Conservation (phyloP, 2,329 filamentous ascomycete species). For the Trichoderma pleuroti region DNA sequence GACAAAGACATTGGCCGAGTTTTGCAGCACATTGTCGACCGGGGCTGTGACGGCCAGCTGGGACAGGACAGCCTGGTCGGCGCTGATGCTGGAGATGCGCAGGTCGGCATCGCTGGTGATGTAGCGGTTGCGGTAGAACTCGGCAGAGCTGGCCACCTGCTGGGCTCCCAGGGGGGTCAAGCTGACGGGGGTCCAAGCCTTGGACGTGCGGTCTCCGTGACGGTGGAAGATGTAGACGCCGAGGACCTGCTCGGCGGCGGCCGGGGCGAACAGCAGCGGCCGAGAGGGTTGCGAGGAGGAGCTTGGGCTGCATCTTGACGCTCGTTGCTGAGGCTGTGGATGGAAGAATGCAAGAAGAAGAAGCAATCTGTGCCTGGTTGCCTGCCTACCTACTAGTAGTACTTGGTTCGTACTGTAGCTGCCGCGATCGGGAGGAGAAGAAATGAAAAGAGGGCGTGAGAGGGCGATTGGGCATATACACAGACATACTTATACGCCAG, state of each 20-base stretch:
- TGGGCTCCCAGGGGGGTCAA: slow-evolving; percentile 77
- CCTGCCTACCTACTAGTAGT: neutral
- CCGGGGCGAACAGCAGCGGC: slow-evolving; percentile 37
- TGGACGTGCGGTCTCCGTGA: slow-evolving; percentile 84
- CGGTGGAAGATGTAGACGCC: slow-evolving; percentile 85
- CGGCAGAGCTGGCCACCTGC: slow-evolving; percentile 68
- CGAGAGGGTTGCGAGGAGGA: slow-evolving; percentile 32
- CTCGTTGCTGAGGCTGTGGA: neutral
- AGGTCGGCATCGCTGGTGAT: slow-evolving; percentile 54
- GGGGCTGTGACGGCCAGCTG: slow-evolving; percentile 74
- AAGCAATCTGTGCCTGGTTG: neutral
- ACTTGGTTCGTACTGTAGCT: neutral
- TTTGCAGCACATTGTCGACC: slow-evolving; percentile 72
- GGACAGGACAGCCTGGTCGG: slow-evolving; percentile 61
- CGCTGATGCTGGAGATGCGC: slow-evolving; percentile 62
- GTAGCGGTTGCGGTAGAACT: slow-evolving; percentile 75
- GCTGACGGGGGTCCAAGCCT: slow-evolving; percentile 65
- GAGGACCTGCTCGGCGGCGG: slow-evolving; percentile 63
- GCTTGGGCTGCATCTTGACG: slow-evolving; percentile 38
- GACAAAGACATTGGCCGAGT: slow-evolving; percentile 74
- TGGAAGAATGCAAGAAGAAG: neutral
- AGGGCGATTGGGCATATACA: neutral
- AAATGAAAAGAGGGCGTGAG: neutral
- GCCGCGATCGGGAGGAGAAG: neutral
- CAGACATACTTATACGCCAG: neutral